These are phyloP conservation scores for Porogramme epimiltina DNA, from an alignment of 1,284 basidiomycete genomes.

Conservation along the genomic window DNA sequence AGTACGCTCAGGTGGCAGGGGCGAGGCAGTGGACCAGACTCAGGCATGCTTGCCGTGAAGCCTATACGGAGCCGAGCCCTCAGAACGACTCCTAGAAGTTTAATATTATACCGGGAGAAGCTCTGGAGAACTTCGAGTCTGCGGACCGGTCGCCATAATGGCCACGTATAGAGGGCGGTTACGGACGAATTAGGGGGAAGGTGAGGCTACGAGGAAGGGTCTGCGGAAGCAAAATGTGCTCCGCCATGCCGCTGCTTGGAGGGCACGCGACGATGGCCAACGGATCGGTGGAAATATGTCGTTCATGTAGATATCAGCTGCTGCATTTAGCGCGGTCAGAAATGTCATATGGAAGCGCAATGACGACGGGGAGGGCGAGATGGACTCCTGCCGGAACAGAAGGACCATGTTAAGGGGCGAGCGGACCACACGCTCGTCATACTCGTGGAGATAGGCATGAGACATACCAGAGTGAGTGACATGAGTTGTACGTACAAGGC, in stretches of 20 bases:
- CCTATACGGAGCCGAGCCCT: slow-evolving; percentile 6
- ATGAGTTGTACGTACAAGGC: slow-evolving; percentile 20
- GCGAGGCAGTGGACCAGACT: slow-evolving; percentile 2
- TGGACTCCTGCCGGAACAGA: slow-evolving; percentile 8
- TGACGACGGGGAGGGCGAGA: neutral
- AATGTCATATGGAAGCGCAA: slow-evolving; percentile 11
- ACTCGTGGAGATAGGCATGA: slow-evolving; percentile 10
- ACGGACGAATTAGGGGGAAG: slow-evolving; percentile 7
- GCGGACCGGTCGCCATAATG: slow-evolving; percentile 6
- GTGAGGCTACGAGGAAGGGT: slow-evolving; percentile 2
- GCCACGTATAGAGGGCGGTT: slow-evolving; percentile 7
- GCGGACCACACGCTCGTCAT: slow-evolving; percentile 9
- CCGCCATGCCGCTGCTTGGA: neutral
- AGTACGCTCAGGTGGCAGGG: slow-evolving; percentile 9
- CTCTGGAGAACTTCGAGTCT: neutral
- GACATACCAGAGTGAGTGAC: slow-evolving; percentile 8
- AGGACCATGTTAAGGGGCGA: slow-evolving; percentile 9
- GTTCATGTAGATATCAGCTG: slow-evolving; percentile 8
- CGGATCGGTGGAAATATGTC: slow-evolving; percentile 12
- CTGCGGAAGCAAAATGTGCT: slow-evolving; percentile 6
- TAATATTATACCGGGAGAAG: slow-evolving; percentile 13
- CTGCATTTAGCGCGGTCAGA: slow-evolving; percentile 15
- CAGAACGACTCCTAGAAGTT: slow-evolving; percentile 3
- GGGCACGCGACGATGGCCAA: slow-evolving; percentile 11
- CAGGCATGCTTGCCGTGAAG: slow-evolving; percentile 9